Percentiles rank a stretch among this genome's conserved stretches.
Conservation (phyloP, 2,329 filamentous ascomycete species). For the Pseudogymnoascus sp. region DNA sequence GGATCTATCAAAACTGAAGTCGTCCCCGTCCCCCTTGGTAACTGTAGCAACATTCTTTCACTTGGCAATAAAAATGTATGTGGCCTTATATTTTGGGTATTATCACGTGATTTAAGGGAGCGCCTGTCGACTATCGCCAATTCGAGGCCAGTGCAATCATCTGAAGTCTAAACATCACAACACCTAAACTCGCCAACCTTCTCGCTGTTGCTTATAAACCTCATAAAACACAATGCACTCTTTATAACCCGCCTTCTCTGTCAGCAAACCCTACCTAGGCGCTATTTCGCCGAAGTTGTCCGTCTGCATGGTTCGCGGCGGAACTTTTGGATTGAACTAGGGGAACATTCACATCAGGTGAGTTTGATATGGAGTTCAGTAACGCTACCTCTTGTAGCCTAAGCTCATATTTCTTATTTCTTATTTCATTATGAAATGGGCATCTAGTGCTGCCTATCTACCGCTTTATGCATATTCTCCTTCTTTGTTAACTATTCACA, state of each 20-base stretch:
- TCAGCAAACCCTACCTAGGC: not conserved
- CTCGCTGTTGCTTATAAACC: not conserved
- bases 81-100: not conserved
- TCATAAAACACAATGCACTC: not conserved
- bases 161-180: not conserved
- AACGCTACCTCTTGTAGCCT: not conserved
- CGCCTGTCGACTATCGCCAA: not conserved
- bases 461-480: not conserved
- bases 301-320: not conserved
- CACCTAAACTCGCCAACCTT: not conserved
- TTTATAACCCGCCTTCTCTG: not conserved
- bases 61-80: not conserved
- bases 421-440: not conserved
- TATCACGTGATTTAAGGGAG: not conserved
- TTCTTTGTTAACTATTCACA: not conserved
- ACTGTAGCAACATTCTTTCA: constrained; percentile 3
- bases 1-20: not conserved
- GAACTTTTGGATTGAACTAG: not conserved
- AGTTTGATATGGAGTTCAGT: not conserved
- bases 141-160: constrained; percentile 1
- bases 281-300: not conserved
- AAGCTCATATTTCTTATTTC: not conserved
- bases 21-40: not conserved
- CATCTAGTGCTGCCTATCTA: not conserved
- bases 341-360: not conserved